These are phyloP conservation scores for Xylaria sp. DNA, from an alignment of 2,329 filamentous ascomycete species.

Conservation along the genomic window DNA sequence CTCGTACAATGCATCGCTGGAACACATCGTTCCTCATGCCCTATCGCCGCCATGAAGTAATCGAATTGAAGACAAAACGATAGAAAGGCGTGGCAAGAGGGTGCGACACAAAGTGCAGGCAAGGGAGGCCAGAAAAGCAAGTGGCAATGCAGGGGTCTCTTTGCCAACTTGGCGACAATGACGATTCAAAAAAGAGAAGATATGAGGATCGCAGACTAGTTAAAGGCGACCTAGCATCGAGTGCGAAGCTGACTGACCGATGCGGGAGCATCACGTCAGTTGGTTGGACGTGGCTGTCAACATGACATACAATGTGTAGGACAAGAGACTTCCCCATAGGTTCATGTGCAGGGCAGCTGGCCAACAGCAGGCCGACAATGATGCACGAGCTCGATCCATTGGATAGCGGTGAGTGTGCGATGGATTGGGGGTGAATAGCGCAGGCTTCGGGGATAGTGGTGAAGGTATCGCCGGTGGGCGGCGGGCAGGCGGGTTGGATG, in stretches of 20 bases:
- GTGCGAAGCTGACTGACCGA: constrained; percentile 26
- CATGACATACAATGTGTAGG: constrained; percentile 39
- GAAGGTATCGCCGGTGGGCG: constrained; percentile 31
- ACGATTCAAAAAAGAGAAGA: constrained; percentile 17
- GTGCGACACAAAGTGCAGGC: constrained; percentile 29
- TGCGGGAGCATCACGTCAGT: constrained; percentile 33
- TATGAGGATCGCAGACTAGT: constrained; percentile 18
- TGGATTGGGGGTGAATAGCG: constrained; percentile 36
- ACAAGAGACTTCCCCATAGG: constrained; percentile 46
- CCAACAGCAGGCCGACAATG: constrained; percentile 59
- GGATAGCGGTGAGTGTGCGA: constrained; percentile 47
- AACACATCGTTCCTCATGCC: constrained; percentile 16
- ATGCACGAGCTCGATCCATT: constrained; percentile 63
- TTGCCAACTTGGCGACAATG: constrained; percentile 25
- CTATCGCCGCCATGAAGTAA: constrained; percentile 19
- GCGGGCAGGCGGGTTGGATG: constrained; percentile 13
- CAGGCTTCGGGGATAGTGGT: constrained; percentile 33
- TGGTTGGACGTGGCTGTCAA: constrained; percentile 44
- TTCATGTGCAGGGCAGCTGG: constrained; percentile 47
- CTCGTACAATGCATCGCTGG: constrained; percentile 17
- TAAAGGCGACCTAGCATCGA: constrained; percentile 23
- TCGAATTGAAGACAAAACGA: constrained; percentile 15
- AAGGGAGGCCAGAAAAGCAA: constrained; percentile 27
- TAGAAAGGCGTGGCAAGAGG: constrained; percentile 22
- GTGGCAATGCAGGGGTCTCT: constrained; percentile 10